Conservation (phyloP, 768 basidiomycete species). For the Suillus discolor region DNA sequence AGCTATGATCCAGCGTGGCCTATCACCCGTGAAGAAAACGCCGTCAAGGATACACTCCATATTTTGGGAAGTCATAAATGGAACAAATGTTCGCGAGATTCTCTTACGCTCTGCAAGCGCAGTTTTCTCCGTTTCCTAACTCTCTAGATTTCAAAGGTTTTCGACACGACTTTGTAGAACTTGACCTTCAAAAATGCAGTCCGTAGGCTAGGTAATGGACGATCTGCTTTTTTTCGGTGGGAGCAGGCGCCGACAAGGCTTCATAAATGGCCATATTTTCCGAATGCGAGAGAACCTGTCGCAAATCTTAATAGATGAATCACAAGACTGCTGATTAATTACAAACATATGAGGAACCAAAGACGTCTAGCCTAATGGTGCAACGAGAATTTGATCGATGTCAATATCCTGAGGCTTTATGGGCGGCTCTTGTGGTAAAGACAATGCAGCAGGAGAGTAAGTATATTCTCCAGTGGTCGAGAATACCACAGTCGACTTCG, state of each 20-base stretch:
- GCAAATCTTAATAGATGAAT: conserved; percentile 10
- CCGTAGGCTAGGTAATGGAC: conserved; percentile 45
- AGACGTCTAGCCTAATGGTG: conserved; percentile 69
- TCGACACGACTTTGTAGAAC: conserved; percentile 63
- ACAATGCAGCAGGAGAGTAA: conserved; percentile 58
- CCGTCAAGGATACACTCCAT: conserved; percentile 50
- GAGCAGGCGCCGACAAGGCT: conserved; percentile 48
- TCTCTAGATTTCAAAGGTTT: conserved; percentile 71
- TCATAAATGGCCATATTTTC: conserved; percentile 87
- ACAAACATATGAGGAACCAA: conserved; percentile 80
- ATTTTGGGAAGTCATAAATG: conserved; percentile 61
- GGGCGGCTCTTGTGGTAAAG: conserved; percentile 69
- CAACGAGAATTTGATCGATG: conserved; percentile 74
- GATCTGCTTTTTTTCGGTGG: conserved; percentile 24
- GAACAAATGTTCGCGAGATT: conserved; percentile 63
- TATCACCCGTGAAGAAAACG: conserved; percentile 89
- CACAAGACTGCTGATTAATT: conserved; percentile 26
- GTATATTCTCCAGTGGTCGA: conserved; percentile 68
- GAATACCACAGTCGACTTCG: conserved; percentile 77
- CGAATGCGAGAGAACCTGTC: conserved; percentile 76
- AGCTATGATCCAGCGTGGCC: conserved; percentile 92
- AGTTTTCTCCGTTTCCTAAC: conserved; percentile 62
- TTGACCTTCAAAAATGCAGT: conserved; percentile 56
- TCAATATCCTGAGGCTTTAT: conserved; percentile 76
- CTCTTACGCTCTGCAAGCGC: conserved; percentile 71